Conservation (phyloP, 140 eudicot genomes). For the Eryngium alpinum region DNA sequence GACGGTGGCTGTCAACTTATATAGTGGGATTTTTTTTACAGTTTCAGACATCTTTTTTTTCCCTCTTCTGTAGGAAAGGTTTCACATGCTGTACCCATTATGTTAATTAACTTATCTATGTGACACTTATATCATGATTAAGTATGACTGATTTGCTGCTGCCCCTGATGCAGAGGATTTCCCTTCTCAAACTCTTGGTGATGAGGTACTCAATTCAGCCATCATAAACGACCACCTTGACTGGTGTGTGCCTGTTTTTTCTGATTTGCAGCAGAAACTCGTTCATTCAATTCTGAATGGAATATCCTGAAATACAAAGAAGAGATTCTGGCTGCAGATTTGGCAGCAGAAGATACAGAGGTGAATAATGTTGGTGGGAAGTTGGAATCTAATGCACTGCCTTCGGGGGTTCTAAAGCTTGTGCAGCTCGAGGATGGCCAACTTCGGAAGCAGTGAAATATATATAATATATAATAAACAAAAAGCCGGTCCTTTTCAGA, state of each 20-base stretch:
- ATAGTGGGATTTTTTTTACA: neutral
- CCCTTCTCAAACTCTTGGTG: slow-evolving; percentile 73
- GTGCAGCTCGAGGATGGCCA: slow-evolving; percentile 19
- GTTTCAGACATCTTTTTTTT: neutral
- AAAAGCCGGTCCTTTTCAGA: slow-evolving; percentile 24
- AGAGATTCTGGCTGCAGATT: slow-evolving; percentile 31
- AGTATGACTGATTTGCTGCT: neutral
- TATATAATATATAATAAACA: slow-evolving; percentile 37
- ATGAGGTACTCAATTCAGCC: slow-evolving; percentile 64
- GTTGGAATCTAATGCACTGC: slow-evolving; percentile 21
- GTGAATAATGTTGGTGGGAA: slow-evolving; percentile 21
- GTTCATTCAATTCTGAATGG: slow-evolving; percentile 33
- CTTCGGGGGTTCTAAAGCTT: slow-evolving; percentile 13
- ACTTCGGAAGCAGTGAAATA: slow-evolving; percentile 8
- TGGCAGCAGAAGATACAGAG: slow-evolving; percentile 20
- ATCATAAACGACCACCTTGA: slow-evolving; percentile 60
- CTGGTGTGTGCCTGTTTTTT: slow-evolving; percentile 34
- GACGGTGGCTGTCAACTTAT: neutral
- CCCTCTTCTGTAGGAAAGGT: neutral
- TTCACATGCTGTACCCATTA: neutral
- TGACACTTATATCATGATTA: neutral
- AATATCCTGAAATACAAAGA: slow-evolving; percentile 37
- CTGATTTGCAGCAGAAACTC: slow-evolving; percentile 55
- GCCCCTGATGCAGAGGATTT: slow-evolving; percentile 61
- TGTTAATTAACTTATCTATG: neutral